Evolutionary conservation across 805 yeast genomes (phyloP).

Genomic region (Nakazawaea siamensis): DNA sequence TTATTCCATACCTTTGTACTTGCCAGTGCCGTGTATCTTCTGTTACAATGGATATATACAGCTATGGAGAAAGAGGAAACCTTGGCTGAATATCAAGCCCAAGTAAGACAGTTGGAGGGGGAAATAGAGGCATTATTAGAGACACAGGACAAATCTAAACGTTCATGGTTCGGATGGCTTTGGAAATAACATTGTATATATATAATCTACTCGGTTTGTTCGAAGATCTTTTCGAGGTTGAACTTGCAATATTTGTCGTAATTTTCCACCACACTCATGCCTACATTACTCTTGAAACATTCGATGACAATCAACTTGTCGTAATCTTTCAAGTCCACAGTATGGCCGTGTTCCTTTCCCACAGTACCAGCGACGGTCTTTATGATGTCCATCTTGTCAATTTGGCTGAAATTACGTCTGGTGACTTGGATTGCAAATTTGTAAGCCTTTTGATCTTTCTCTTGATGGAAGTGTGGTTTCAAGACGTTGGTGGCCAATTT

Average conservation of each 20-base stretch:
- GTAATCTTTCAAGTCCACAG: constrained; percentile 70
- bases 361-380: constrained; percentile 63
- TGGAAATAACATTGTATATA: constrained; percentile 1
- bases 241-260: constrained; percentile 57
- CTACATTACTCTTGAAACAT: constrained; percentile 82
- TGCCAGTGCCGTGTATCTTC: constrained; percentile 23
- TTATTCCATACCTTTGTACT: constrained; percentile 22
- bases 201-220: constrained; percentile 11
- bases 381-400: constrained; percentile 69
- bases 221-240: constrained; percentile 79
- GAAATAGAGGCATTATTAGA: constrained; percentile 20
- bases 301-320: constrained; percentile 78
- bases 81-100: constrained; percentile 15
- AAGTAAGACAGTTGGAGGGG: constrained; percentile 17
- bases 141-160: not conserved
- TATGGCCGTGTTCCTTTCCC: constrained; percentile 62
- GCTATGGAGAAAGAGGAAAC: constrained; percentile 22
- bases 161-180: constrained; percentile 8
- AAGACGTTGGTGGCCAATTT: constrained; percentile 54
- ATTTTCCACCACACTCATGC: constrained; percentile 73
- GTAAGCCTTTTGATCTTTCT: constrained; percentile 27
- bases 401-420: constrained; percentile 66
- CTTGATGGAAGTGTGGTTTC: constrained; percentile 57
- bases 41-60: constrained; percentile 24
- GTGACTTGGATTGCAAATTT: constrained; percentile 78